A percentile compares a stretch with the other conserved stretches of the same genome.
Conservation (phyloP, 106 monocot genomes). For the Allium sativum region DNA sequence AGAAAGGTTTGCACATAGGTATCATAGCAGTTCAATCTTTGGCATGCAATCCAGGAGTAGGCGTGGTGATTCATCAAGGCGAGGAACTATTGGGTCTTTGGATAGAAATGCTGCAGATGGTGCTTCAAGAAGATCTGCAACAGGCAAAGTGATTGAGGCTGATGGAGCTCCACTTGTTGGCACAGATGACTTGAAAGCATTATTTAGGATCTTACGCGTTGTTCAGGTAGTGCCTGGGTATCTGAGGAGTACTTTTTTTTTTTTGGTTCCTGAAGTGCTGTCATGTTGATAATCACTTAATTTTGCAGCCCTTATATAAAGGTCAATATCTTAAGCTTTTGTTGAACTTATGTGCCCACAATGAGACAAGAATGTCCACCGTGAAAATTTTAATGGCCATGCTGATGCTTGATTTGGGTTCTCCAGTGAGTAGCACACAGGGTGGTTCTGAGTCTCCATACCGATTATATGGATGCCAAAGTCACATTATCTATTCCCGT, state of each 20-base stretch:
- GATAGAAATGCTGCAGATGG: slow-evolving; percentile 42
- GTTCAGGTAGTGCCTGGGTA: slow-evolving; percentile 59
- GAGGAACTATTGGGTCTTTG: slow-evolving; percentile 38
- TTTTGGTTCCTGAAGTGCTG: not conserved
- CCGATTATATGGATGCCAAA: slow-evolving; percentile 82
- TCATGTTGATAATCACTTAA: not conserved
- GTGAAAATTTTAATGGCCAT: slow-evolving; percentile 79
- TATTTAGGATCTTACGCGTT: slow-evolving; percentile 84
- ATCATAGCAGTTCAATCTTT: slow-evolving; percentile 61
- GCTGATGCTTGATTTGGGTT: slow-evolving; percentile 89
- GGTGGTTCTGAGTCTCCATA: slow-evolving; percentile 54
- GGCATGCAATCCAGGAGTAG: slow-evolving; percentile 80
- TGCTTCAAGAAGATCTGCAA: slow-evolving; percentile 36
- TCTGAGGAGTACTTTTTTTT: not conserved
- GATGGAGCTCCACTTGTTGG: slow-evolving; percentile 80
- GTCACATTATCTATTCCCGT: slow-evolving; percentile 71
- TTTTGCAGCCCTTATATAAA: slow-evolving; percentile 79
- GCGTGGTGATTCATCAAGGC: slow-evolving; percentile 72
- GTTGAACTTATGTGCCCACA: slow-evolving; percentile 77
- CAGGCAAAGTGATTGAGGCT: slow-evolving; percentile 67
- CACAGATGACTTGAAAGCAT: slow-evolving; percentile 61
- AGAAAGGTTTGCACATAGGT: slow-evolving; percentile 91
- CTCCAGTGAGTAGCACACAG: slow-evolving; percentile 14
- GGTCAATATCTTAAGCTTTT: slow-evolving; percentile 84
- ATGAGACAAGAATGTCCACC: slow-evolving; percentile 62